These are phyloP conservation scores for Cytidiella melzeri DNA, from an alignment of 768 basidiomycete species.

Conservation along the genomic window DNA sequence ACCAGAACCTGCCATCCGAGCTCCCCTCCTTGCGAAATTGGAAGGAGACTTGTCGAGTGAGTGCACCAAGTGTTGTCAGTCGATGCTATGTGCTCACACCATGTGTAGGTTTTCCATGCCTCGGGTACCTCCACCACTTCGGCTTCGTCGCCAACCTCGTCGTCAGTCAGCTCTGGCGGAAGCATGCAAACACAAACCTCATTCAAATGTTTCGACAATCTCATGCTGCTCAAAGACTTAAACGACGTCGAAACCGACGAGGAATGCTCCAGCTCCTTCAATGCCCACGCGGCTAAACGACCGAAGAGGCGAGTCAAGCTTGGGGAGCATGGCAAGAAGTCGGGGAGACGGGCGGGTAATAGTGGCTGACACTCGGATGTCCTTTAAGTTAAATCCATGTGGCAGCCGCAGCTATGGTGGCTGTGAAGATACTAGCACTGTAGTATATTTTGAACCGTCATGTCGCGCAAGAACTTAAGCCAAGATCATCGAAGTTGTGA, in stretches of 20 bases:
- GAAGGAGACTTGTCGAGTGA: conserved; percentile 7
- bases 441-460: too few species aligned
- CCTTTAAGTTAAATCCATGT: too few species aligned
- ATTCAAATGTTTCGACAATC: neutral
- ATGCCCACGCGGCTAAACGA: neutral
- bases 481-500: too few species aligned
- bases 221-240: neutral
- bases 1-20: neutral
- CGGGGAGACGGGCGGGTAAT: too few species aligned
- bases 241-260: neutral
- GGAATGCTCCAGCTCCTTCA: neutral
- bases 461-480: too few species aligned
- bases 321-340: too few species aligned
- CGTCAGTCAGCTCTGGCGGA: neutral
- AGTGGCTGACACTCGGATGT: too few species aligned
- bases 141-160: neutral
- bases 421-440: too few species aligned
- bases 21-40: conserved; percentile 10
- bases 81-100: too few species aligned
- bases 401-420: too few species aligned
- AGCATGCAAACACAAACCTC: neutral
- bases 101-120: neutral
- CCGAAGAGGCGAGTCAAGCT: neutral
- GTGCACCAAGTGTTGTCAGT: too few species aligned
- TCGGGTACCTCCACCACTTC: neutral